Percentiles rank a stretch among this genome's conserved stretches.
Evolutionary conservation across 2,329 filamentous ascomycete genomes (phyloP).

Genomic region (Paecilomyces sp.): DNA sequence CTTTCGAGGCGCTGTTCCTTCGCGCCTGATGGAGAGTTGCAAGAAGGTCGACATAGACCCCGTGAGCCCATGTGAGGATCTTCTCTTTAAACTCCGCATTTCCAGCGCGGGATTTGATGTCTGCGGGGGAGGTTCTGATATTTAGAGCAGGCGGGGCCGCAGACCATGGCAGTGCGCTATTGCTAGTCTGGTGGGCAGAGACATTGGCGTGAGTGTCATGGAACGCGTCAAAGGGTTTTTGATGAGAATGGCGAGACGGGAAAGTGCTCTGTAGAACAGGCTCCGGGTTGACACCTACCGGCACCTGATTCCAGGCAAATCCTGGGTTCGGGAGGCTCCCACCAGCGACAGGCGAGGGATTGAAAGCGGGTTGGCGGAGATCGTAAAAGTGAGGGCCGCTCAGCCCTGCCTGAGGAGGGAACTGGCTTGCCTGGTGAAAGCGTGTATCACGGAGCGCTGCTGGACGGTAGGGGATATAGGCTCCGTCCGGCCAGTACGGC

Average conservation of each 20-base stretch:
- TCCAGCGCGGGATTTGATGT: slow-evolving; percentile 17
- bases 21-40: slow-evolving; percentile 53
- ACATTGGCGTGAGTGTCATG: slow-evolving; percentile 18
- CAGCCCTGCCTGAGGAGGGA: slow-evolving; percentile 1
- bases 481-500: slow-evolving; percentile 59
- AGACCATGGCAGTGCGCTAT: slow-evolving; percentile 9
- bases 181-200: slow-evolving; percentile 12
- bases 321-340: slow-evolving; percentile 18
- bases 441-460: slow-evolving; percentile 50
- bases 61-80: slow-evolving; percentile 62
- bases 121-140: slow-evolving; percentile 14
- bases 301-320: slow-evolving; percentile 24
- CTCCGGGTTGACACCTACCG: slow-evolving; percentile 20
- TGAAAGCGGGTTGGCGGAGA: slow-evolving; percentile 20
- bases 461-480: slow-evolving; percentile 53
- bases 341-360: slow-evolving; percentile 17
- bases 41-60: slow-evolving; percentile 64
- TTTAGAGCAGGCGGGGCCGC: slow-evolving; percentile 16
- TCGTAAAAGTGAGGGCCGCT: slow-evolving; percentile 19
- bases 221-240: slow-evolving; percentile 19
- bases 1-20: slow-evolving; percentile 42
- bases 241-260: slow-evolving; percentile 29
- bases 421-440: slow-evolving; percentile 21
- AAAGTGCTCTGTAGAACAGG: slow-evolving; percentile 26
- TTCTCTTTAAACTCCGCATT: slow-evolving; percentile 59